Evolutionary conservation across 176 grass and related monocot genomes (phyloP).

Genomic region (Oryza australiensis): DNA sequence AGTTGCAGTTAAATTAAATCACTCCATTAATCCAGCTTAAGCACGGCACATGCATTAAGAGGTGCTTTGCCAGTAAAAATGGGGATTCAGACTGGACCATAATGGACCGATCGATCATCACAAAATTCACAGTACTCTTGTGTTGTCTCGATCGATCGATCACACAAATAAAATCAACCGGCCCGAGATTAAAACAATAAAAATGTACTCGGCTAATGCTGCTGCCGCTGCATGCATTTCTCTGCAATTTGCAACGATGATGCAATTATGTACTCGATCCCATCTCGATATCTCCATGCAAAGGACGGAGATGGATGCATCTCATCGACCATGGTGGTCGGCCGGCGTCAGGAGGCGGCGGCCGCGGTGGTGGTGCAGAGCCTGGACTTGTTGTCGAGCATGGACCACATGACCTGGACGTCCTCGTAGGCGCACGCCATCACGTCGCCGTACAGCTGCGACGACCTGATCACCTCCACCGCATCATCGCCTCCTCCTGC

Average conservation of each 20-base stretch:
- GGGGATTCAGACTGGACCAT: background rate
- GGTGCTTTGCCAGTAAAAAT: background rate
- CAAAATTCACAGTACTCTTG: no score
- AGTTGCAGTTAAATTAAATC: background rate
- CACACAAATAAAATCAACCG: background rate
- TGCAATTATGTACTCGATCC: slow-evolving; percentile 10
- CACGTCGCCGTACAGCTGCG: slow-evolving; percentile 73
- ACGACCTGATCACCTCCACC: slow-evolving; percentile 5
- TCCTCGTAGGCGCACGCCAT: slow-evolving; percentile 73
- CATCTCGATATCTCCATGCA: background rate
- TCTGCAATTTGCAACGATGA: background rate
- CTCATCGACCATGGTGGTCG: background rate
- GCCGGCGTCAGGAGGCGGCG: slow-evolving; percentile 21
- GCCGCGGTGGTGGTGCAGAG: slow-evolving; percentile 3
- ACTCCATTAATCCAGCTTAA: background rate
- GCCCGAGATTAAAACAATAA: no score
- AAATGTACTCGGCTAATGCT: background rate
- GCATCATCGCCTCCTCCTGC: slow-evolving; percentile 1
- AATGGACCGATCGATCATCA: background rate
- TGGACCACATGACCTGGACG: slow-evolving; percentile 71
- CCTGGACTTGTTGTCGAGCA: slow-evolving; percentile 64
- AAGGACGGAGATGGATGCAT: background rate
- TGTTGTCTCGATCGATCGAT: no score
- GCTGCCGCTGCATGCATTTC: background rate
- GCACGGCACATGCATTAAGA: background rate